Percentiles rank a stretch among this genome's conserved stretches.
phyloP scores from a whole-genome alignment of 257 asterid species.

The Penstemon eatonii region DNA sequence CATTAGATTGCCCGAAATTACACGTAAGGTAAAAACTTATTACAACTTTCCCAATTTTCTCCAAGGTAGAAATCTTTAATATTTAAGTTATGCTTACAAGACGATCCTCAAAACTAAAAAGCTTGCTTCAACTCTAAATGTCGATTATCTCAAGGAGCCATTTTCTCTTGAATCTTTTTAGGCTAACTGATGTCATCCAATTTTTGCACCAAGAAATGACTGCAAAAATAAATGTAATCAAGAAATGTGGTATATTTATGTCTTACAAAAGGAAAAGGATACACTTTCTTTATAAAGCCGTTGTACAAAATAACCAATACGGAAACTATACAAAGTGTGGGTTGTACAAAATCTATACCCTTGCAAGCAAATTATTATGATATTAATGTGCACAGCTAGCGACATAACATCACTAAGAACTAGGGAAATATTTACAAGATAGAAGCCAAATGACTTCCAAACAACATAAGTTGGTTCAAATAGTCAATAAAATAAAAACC shows the following conservation, averaged over 20 bases:
- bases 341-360: neutral
- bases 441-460: neutral
- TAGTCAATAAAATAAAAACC: neutral
- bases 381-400: neutral
- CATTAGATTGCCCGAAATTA: constrained; percentile 28
- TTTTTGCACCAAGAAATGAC: constrained; percentile 67
- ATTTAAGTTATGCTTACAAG: constrained; percentile 19
- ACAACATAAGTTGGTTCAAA: neutral
- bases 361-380: neutral
- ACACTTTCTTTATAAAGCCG: neutral
- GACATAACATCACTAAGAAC: neutral
- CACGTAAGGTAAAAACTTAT: constrained; percentile 28
- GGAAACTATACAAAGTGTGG: neutral
- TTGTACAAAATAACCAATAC: neutral
- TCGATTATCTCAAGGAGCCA: constrained; percentile 3
- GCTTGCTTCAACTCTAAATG: constrained; percentile 10
- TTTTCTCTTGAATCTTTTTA: constrained; percentile 24
- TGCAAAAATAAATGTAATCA: constrained; percentile 35
- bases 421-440: neutral
- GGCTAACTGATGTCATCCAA: constrained; percentile 45
- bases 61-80: constrained; percentile 24
- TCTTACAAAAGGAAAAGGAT: constrained; percentile 1
- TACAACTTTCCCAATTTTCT: constrained; percentile 34
- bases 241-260: neutral
- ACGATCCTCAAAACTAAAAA: constrained; percentile 22